Conservation (phyloP, 106 monocot genomes). For the Agapanthus africanus region DNA sequence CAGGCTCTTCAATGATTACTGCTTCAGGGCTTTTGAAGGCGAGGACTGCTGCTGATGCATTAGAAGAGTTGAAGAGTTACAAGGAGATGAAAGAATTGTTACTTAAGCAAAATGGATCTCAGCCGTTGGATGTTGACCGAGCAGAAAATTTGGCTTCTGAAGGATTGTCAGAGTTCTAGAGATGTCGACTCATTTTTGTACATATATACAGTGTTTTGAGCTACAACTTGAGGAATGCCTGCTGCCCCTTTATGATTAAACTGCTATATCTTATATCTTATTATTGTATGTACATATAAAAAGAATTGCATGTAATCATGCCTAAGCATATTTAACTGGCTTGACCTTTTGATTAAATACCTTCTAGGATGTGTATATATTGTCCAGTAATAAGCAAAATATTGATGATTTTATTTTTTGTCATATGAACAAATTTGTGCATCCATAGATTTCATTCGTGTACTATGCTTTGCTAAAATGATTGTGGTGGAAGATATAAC, state of each 20-base stretch:
- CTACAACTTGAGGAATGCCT: constrained; percentile 15
- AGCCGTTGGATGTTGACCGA: constrained; percentile 3
- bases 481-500: no score
- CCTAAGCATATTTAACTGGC: neutral
- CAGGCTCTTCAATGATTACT: constrained; percentile 13
- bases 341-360: neutral
- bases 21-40: constrained; percentile 33
- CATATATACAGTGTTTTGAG: constrained; percentile 31
- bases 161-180: constrained; percentile 13
- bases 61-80: constrained; percentile 54
- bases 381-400: no score
- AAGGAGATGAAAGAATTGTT: constrained; percentile 52
- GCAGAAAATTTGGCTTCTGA: constrained; percentile 10
- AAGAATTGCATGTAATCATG: neutral
- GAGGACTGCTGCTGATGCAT: constrained; percentile 61
- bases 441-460: no score
- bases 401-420: no score
- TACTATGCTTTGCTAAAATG: no score
- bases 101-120: constrained; percentile 26
- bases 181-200: constrained; percentile 16
- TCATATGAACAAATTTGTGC: no score
- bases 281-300: constrained; percentile 2
- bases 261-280: neutral
- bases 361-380: neutral
- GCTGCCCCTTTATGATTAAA: neutral